Percentiles rank a stretch among this genome's conserved stretches.
These are phyloP conservation scores for Conoideocrella luteorostrata DNA, from an alignment of 2,329 filamentous ascomycete species.

Conservation along the genomic window DNA sequence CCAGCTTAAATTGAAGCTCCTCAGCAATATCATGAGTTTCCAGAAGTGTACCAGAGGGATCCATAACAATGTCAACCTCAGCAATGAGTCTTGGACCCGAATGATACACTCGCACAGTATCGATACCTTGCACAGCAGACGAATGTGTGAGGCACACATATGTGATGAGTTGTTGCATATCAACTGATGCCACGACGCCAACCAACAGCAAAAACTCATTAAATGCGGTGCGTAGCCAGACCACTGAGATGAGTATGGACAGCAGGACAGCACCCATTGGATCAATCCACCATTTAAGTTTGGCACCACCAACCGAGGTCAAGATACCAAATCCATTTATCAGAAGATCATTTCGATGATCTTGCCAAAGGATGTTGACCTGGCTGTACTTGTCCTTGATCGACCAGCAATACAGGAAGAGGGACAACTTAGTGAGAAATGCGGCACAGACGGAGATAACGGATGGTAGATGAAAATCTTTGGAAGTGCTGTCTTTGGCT, in stretches of 20 bases:
- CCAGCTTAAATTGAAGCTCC: slow-evolving; percentile 87
- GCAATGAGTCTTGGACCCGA: slow-evolving; percentile 83
- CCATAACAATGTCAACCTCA: slow-evolving; percentile 95
- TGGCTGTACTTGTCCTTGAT: slow-evolving; percentile 88
- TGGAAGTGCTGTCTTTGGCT: slow-evolving; percentile 45
- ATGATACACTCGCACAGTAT: slow-evolving; percentile 93
- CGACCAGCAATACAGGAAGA: slow-evolving; percentile 91
- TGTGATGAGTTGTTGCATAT: slow-evolving; percentile 88
- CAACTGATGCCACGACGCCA: slow-evolving; percentile 77
- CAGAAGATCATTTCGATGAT: slow-evolving; percentile 94
- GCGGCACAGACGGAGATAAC: slow-evolving; percentile 80
- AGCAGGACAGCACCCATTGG: slow-evolving; percentile 83
- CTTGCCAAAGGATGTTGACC: slow-evolving; percentile 88
- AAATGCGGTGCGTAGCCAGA: slow-evolving; percentile 84
- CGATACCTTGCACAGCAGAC: slow-evolving; percentile 72
- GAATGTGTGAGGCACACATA: slow-evolving; percentile 90
- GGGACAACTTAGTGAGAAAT: slow-evolving; percentile 72
- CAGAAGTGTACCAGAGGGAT: slow-evolving; percentile 62
- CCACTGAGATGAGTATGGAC: slow-evolving; percentile 65
- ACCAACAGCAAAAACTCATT: slow-evolving; percentile 87
- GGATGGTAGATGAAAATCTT: slow-evolving; percentile 70
- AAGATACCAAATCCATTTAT: slow-evolving; percentile 92
- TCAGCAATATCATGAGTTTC: slow-evolving; percentile 91
- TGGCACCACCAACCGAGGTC: slow-evolving; percentile 83
- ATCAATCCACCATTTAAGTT: slow-evolving; percentile 91